Evolutionary conservation across 768 basidiomycete species (phyloP).

Genomic region (Obba rivulosa): DNA sequence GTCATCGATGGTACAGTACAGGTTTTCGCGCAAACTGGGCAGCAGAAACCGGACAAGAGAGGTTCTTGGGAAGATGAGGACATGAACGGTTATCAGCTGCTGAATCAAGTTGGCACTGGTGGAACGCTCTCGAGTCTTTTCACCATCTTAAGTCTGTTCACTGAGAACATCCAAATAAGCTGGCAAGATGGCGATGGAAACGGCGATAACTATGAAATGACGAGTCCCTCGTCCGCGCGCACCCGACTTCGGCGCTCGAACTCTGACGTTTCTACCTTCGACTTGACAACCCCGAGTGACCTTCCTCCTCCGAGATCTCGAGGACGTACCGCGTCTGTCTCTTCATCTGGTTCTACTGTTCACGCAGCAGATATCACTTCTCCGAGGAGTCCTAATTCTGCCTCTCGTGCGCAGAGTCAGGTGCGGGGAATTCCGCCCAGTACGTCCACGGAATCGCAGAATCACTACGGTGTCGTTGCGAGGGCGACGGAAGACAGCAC

Average conservation of each 20-base stretch:
- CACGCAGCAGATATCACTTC: constrained; percentile 37
- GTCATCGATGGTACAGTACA: constrained; percentile 98
- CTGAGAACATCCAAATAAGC: constrained; percentile 86
- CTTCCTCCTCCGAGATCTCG: constrained; percentile 24
- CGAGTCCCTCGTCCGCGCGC: constrained; percentile 9
- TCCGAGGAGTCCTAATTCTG: constrained; percentile 13
- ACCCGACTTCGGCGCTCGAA: constrained; percentile 35
- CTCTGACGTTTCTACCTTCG: constrained; percentile 62
- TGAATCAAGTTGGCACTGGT: constrained; percentile 94
- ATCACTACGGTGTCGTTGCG: constrained; percentile 75
- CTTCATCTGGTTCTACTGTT: constrained; percentile 67
- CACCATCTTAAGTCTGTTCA: constrained; percentile 95
- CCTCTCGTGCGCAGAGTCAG: no score
- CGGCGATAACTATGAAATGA: constrained; percentile 15
- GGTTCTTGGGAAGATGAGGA: constrained; percentile 77
- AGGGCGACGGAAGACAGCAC: constrained; percentile 92
- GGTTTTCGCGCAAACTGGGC: constrained; percentile 75
- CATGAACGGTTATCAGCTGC: constrained; percentile 91
- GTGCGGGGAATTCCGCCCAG: neutral
- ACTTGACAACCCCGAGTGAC: constrained; percentile 28
- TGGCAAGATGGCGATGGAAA: constrained; percentile 68
- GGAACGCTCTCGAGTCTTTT: constrained; percentile 95
- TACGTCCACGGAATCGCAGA: constrained; percentile 19
- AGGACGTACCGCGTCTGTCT: constrained; percentile 49
- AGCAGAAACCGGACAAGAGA: constrained; percentile 40